These are phyloP conservation scores for Simplicillium aogashimaense DNA, from an alignment of 2,329 filamentous ascomycete species.

Conservation along the genomic window DNA sequence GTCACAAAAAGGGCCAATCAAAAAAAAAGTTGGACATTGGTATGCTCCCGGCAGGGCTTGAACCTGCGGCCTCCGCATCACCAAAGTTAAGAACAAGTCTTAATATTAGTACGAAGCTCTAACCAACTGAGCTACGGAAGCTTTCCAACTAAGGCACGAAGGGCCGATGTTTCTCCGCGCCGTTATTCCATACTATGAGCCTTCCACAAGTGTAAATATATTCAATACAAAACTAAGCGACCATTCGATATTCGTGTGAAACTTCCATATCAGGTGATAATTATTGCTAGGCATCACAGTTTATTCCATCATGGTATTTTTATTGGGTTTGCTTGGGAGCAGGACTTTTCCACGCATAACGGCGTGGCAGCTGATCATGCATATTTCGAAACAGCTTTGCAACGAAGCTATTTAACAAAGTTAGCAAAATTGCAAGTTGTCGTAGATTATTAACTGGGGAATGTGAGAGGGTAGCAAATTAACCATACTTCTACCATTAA, in stretches of 20 bases:
- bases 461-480: no score
- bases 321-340: no score
- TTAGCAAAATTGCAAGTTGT: no score
- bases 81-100: slow-evolving; percentile 8
- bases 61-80: slow-evolving; percentile 10
- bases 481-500: no score
- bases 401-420: no score
- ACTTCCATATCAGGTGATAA: no score
- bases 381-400: no score
- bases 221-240: no score
- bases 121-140: neutral
- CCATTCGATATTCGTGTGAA: no score
- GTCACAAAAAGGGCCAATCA: slow-evolving; percentile 4
- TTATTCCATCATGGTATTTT: neutral
- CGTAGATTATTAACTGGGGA: no score
- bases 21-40: slow-evolving; percentile 4
- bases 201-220: neutral
- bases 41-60: slow-evolving; percentile 10
- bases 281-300: neutral
- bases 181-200: neutral
- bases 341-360: no score
- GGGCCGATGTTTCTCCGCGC: neutral
- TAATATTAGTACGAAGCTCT: slow-evolving; percentile 2
- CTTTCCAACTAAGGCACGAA: neutral
- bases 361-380: no score